phyloP scores from a whole-genome alignment of 1,284 basidiomycete genomes.

The Schizophyllum amplum region DNA sequence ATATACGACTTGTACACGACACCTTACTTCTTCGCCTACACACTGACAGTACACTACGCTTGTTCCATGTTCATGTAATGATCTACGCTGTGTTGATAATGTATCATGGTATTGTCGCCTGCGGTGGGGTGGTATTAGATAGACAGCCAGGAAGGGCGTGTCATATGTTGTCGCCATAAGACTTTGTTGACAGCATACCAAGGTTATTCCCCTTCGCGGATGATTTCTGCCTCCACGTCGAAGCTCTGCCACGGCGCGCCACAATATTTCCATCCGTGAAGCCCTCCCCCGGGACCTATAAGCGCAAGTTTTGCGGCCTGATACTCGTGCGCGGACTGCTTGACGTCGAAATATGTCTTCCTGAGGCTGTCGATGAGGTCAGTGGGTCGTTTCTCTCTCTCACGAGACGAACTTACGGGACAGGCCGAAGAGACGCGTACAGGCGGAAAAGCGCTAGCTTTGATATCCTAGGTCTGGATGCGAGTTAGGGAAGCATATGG shows the following conservation, averaged over 20 bases:
- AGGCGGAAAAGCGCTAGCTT: neutral
- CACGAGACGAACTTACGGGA: neutral
- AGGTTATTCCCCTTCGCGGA: too few species aligned
- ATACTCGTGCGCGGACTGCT: neutral
- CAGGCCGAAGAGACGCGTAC: neutral
- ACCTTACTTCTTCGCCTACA: neutral
- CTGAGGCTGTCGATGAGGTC: conserved; percentile 1
- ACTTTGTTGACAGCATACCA: too few species aligned
- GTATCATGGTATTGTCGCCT: too few species aligned
- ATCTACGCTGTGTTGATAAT: neutral
- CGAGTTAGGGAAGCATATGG: neutral
- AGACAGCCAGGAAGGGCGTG: too few species aligned
- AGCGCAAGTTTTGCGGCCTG: neutral
- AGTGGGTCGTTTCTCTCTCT: neutral
- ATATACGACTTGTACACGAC: neutral
- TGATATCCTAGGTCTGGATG: neutral
- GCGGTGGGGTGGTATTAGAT: too few species aligned
- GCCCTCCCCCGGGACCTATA: neutral
- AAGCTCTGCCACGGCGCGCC: neutral
- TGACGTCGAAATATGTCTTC: neutral
- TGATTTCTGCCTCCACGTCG: neutral
- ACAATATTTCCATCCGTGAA: neutral
- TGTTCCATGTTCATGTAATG: neutral
- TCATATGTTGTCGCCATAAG: too few species aligned
- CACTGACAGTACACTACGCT: neutral